These are phyloP conservation scores for Marasmius oreades DNA, from an alignment of 1,284 basidiomycete genomes.

Conservation along the genomic window DNA sequence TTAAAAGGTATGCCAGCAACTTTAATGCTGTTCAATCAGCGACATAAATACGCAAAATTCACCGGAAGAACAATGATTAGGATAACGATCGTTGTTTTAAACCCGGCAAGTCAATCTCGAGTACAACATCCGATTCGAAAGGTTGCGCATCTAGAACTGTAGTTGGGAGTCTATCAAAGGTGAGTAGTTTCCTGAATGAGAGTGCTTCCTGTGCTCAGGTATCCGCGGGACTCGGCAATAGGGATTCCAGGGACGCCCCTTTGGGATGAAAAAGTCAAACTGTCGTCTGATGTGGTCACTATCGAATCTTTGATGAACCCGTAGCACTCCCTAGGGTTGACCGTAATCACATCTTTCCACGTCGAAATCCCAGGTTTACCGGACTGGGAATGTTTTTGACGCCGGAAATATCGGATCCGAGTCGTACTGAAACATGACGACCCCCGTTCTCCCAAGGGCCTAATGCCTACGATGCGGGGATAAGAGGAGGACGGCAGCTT, in stretches of 20 bases:
- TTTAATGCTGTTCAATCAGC: too few relatives aligned
- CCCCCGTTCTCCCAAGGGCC: too few relatives aligned
- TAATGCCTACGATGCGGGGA: too few relatives aligned
- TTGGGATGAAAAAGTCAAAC: neutral
- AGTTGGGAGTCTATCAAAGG: too few relatives aligned
- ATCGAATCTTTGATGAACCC: neutral
- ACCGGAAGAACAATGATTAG: neutral
- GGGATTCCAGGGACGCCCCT: neutral
- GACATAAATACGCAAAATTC: too few relatives aligned
- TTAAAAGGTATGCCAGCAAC: neutral
- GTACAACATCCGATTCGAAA: neutral
- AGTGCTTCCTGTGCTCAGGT: neutral
- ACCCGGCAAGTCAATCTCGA: neutral
- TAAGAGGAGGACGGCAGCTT: too few relatives aligned
- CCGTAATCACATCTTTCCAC: too few relatives aligned
- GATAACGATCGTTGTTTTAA: neutral
- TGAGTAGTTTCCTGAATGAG: neutral
- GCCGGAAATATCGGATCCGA: neutral
- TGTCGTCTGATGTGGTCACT: neutral
- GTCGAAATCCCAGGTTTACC: neutral
- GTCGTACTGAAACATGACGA: neutral
- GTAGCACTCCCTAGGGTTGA: neutral
- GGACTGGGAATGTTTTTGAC: neutral
- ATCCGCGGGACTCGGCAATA: neutral
- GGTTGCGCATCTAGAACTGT: too few relatives aligned